Base-by-base conservation (phyloP, 306 rosid species). In the Parietaria judaica region DNA sequence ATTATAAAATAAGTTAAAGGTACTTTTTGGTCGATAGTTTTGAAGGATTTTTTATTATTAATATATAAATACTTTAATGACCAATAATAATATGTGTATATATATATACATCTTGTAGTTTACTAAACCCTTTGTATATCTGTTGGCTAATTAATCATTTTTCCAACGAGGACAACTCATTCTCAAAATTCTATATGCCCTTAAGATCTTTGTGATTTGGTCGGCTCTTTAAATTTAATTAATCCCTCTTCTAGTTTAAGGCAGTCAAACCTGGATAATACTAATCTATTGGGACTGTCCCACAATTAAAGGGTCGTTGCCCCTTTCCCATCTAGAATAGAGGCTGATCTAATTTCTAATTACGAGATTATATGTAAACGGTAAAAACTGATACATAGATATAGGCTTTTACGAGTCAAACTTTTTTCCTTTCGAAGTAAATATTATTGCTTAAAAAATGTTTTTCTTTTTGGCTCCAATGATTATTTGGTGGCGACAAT, bases 121-220 rank as follows among this genome's bases (percentile, higher is more conserved):
- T 41, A 41, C 6, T 5, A 8, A 41, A 41, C 6, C 45, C 15
- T 49, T 49, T 10, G 53, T 1, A 49, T 49, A n/a, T 49, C 54
- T 11, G 23, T 58, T 23, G 39, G 58, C 48, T 38, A 35, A 10
- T 14, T 45, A 10, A 46, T 0, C 13, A 64, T 56, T 52, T 10
- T 62, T 52, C 61, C n/a, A 47, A 66, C 66, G 58, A 63, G 63
- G 70, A 71, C 80, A 63, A 63, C 71, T 56, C 74, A 70, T n/a
- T n/a, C 59, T 16, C 51, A 16, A 61, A 71, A 23, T 64, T 56
- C 70, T 71, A 64, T 11, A 13, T 54, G 46, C 43, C 52, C 66
- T 54, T 45, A 64, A 74, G 63, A 66, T 71, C 56, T 37, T 51
- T 34, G 61, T 35, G 80, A 75, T 79, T 71, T 79, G 83, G 80